Base-by-base conservation (phyloP, 306 rosid genomes). In the Begonia loranthoides region DNA sequence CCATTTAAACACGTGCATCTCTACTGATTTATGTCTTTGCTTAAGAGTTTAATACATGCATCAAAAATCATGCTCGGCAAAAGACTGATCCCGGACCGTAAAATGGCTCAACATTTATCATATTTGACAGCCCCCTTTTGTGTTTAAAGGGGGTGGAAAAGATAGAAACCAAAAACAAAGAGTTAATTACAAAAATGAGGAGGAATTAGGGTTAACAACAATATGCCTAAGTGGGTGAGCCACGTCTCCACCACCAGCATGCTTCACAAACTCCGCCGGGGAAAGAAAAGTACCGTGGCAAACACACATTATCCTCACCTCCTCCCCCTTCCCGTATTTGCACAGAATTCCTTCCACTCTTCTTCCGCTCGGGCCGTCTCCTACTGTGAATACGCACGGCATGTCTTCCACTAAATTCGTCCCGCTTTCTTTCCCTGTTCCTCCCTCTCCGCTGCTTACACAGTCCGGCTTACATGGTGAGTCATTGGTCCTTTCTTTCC, bases 181-280 rank as follows among this genome's bases (percentile, higher is more conserved):
- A n/a, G n/a, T 19, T 28, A 28, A 48, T 58, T 24, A 59, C 70
- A 58, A 74, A 63, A 76, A 67, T 36, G 82, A 58, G 21, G 77
- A 15, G 58, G 84, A 72, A 50, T 80, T 74, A 43, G 94, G 84
- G 73, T 80, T 80, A 9, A 92, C 78, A 71, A 86, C 96, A 64
- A 86, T 92, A 60, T 83, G 99, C 68, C 79, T 75, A 10, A 92
- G 93, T 11, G 99, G 99, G 65, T 92, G 67, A 55, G 81, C 55
- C 45, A 92, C 94, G 59, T 92, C 94, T 11, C 81, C 74, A 6
- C 96, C 88, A 51, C 99, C 99, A 43, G 96, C 94, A 68, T 92
- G 99, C 76, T 86, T 86, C 59, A 92, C 99, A 70, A 86, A 92
- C 82, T 83, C 99, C 3, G 93, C 94, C 3, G 99, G 94, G 5